Conservation (phyloP, 495 filamentous ascomycete species). For the Penicillium odoratum region DNA sequence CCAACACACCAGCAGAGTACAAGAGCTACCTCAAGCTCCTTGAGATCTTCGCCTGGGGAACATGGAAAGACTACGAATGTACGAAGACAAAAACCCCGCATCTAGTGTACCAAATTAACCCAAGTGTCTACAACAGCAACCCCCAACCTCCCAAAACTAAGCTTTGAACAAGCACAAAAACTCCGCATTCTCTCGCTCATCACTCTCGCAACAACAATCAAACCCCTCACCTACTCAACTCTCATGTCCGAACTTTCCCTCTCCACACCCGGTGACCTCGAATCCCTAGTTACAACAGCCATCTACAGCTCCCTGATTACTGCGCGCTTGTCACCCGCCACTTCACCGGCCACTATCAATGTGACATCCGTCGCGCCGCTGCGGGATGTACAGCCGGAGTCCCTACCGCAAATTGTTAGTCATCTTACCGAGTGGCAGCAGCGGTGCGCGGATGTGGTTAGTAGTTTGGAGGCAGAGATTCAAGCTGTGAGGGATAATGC, state of each 20-base stretch:
- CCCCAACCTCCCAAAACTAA: slow-evolving; percentile 67
- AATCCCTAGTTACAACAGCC: slow-evolving; percentile 84
- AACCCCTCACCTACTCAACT: slow-evolving; percentile 68
- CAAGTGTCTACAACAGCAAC: slow-evolving; percentile 37
- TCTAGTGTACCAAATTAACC: not conserved
- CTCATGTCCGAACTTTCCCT: slow-evolving; percentile 70
- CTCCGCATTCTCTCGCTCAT: slow-evolving; percentile 90
- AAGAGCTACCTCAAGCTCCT: slow-evolving; percentile 67
- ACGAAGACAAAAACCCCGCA: slow-evolving; percentile 12
- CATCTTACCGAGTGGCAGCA: slow-evolving; percentile 71
- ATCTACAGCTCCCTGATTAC: slow-evolving; percentile 83
- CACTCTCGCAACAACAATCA: slow-evolving; percentile 61
- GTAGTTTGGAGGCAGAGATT: slow-evolving; percentile 73
- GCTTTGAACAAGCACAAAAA: slow-evolving; percentile 72
- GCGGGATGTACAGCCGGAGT: slow-evolving; percentile 75
- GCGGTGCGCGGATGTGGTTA: slow-evolving; percentile 73
- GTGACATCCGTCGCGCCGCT: slow-evolving; percentile 79
- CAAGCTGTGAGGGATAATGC: slow-evolving; percentile 55
- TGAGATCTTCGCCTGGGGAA: slow-evolving; percentile 92
- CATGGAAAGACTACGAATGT: slow-evolving; percentile 76
- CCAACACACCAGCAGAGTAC: slow-evolving; percentile 49
- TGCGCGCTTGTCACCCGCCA: slow-evolving; percentile 75
- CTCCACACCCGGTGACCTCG: slow-evolving; percentile 66
- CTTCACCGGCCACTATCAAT: slow-evolving; percentile 62
- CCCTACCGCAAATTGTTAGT: slow-evolving; percentile 63